Conservation (phyloP, 2,329 filamentous ascomycete genomes). For the Calonectria pauciramosa region DNA sequence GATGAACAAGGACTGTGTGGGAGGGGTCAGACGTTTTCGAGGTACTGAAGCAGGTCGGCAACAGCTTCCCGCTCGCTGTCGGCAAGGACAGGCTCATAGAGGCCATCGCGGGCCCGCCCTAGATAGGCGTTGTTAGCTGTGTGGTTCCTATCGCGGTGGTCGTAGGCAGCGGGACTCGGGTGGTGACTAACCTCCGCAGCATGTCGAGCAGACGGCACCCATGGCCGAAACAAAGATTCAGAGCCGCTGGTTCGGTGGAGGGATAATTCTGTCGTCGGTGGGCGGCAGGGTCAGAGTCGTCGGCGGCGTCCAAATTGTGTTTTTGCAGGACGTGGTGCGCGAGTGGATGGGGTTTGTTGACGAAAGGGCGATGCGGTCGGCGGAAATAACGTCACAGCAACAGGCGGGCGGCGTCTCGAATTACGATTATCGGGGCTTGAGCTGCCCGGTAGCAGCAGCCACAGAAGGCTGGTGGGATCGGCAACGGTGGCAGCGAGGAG, state of each 20-base stretch:
- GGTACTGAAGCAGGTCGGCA: constrained; percentile 92
- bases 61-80: constrained; percentile 98
- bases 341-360: constrained; percentile 2
- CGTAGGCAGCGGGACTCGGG: constrained; percentile 15
- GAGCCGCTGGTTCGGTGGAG: constrained; percentile 22
- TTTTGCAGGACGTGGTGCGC: constrained; percentile 29
- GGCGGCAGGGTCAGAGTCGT: constrained; percentile 5
- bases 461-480: constrained; percentile 19
- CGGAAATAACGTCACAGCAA: constrained; percentile 46
- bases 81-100: constrained; percentile 89
- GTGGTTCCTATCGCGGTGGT: constrained; percentile 16
- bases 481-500: constrained; percentile 15
- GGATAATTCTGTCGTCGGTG: constrained; percentile 28
- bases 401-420: constrained; percentile 36
- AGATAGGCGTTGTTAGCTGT: constrained; percentile 46
- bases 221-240: constrained; percentile 57
- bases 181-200: constrained; percentile 64
- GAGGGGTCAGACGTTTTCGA: constrained; percentile 83
- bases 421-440: constrained; percentile 38
- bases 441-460: constrained; percentile 33
- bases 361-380: constrained; percentile 8
- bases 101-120: constrained; percentile 84
- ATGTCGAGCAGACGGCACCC: constrained; percentile 72
- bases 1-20: background rate
- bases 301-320: constrained; percentile 20